A percentile compares a stretch with the other conserved stretches of the same genome.
Evolutionary conservation across 352 stramenopile species (phyloP).

Genomic region (Nothophytophthora sp.): DNA sequence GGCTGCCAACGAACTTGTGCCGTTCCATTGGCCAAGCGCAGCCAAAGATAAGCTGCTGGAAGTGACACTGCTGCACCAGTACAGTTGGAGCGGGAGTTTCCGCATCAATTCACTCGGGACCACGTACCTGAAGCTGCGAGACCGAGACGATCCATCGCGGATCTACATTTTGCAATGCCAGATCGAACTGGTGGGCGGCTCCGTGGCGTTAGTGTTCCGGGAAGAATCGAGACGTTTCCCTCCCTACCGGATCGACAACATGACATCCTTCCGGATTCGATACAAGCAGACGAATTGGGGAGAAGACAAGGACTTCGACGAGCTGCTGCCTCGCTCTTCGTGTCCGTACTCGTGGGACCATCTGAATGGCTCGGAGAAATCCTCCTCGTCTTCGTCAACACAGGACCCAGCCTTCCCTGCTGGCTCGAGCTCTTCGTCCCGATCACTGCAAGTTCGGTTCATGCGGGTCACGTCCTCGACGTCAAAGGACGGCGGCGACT

Average conservation of each 20-base stretch:
- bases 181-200: constrained; percentile 85
- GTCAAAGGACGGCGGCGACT: constrained; percentile 39
- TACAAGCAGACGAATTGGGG: constrained; percentile 86
- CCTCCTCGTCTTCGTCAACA: constrained; percentile 46
- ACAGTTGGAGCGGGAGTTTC: constrained; percentile 87
- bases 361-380: constrained; percentile 65
- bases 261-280: constrained; percentile 89
- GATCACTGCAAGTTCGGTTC: constrained; percentile 84
- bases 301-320: constrained; percentile 71
- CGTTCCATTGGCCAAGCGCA: constrained; percentile 86
- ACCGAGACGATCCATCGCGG: constrained; percentile 59
- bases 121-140: constrained; percentile 85
- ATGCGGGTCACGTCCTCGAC: constrained; percentile 87
- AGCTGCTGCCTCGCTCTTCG: constrained; percentile 68
- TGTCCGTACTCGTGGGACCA: constrained; percentile 89
- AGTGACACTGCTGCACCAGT: constrained; percentile 80
- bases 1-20: constrained; percentile 70
- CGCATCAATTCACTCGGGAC: constrained; percentile 85
- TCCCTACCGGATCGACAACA: constrained; percentile 92
- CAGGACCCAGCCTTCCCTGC: constrained; percentile 70
- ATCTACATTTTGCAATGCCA: constrained; percentile 91
- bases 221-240: constrained; percentile 87
- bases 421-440: constrained; percentile 55
- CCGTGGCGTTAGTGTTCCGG: constrained; percentile 82
- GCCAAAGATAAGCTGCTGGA: constrained; percentile 81